Evolutionary conservation across 805 yeast species (phyloP), one percentile per base, ranked within the genome.

Genomic region (Metschnikowia anglica): DNA sequence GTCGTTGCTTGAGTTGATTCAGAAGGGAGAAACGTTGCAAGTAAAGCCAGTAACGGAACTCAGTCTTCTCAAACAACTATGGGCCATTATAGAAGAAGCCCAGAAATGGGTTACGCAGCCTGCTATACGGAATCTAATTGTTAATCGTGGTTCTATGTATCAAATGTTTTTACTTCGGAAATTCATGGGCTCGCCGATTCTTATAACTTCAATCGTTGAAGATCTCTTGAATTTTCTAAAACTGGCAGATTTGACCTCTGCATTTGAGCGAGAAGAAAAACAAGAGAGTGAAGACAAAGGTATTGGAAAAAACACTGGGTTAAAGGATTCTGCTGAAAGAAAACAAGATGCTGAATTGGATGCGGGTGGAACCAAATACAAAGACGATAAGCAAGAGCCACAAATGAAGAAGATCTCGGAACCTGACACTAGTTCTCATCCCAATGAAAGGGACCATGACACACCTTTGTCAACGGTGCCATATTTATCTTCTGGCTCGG

Each of bases 141-240:
- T n/a, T 8, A 35, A 24, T 3, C 21, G 35, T 7, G 46, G 38
- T 4, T 24, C 34, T 12, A 7, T 44, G 3, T 50, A 45, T 34
- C 37, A 37, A 23, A 34, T 40, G 45, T 52, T 52, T 31, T 33
- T 52, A 35, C 43, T 44, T 10, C 45, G 54, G 16, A 52, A 52
- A 38, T 39, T 48, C n/a, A 33, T 44, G 16, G 56, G 56, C 8
- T 37, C 49, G 4, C 54, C 56, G 0, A 31, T 52, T 1, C 16
- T 37, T 13, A 28, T 37, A 3, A 21, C 31, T 4, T 23, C 42
- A 17, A 35, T 38, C 12, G 33, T 35, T 24, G 23, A 9, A 23
- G 30, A 24, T 12, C 37, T 41, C 25, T 30, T 41, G 37, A 26
- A 31, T 12, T 41, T 31, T 25, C 27, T 41, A 10, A 41, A 36